Base-by-base conservation (phyloP, 495 filamentous ascomycete genomes). In the Ascodesmis nigricans region DNA sequence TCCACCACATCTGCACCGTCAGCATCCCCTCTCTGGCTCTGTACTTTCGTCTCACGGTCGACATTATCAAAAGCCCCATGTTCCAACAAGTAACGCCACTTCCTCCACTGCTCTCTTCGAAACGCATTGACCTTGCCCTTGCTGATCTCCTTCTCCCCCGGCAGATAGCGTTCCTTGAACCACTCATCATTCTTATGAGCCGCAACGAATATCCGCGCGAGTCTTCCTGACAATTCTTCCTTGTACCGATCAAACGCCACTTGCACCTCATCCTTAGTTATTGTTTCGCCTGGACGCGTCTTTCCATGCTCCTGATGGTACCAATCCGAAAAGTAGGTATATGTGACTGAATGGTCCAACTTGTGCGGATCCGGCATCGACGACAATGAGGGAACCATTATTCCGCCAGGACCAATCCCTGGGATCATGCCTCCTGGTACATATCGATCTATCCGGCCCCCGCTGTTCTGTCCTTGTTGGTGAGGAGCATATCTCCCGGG, bases 311-410 rank as follows among this genome's bases (percentile, higher is more conserved):
- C 44, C 29, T 52, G 49, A 18, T 52, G 40, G 20, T 49, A 93
- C 87, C 87, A 99, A 54, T 95, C 90, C 4, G 80, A 77, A 50
- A 90, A 99, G 56, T 73, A 95, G 16, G 76, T 91, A 58, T 95
- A 95, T 0, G 87, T 84, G 31, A 92, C 87, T 53, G 93, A 83
- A 42, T 75, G 91, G 9, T 91, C 76, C 6, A 95, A 62, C 31
- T 66, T 75, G 34, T 82, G 60, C 4, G 87, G 87, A 44, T 95
- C 78, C 18, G 38, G 35, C 63, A 11, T 56, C 45, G 16, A 41
- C 41, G 22, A 63, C 62, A 19, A 58, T 59, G 10, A 55, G 49
- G 17, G 21, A 25, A 21, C n/a, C n/a, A n/a, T n/a, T n/a, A n/a
- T 22, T 31, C 13, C 15, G 21, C 18, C 21, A 26, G 45, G 13